Evolutionary conservation across 2,329 filamentous ascomycete genomes (phyloP).

Genomic region (Raffaelea deltoideospora): DNA sequence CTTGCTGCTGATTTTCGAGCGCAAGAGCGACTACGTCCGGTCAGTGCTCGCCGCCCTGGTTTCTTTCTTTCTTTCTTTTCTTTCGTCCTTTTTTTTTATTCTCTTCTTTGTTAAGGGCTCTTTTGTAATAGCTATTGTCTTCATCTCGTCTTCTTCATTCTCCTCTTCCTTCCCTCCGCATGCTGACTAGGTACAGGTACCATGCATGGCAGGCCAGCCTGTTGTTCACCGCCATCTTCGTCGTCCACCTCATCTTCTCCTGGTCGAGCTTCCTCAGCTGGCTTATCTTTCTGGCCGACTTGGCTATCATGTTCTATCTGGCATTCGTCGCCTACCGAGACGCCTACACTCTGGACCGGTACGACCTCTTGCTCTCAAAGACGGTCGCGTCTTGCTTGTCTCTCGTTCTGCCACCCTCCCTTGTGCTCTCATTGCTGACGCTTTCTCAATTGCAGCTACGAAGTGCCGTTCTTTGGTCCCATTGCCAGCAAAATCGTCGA

Average conservation of each 20-base stretch:
- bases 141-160: background rate
- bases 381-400: background rate
- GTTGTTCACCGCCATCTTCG: slow-evolving; percentile 58
- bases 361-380: slow-evolving; percentile 6
- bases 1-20: slow-evolving; percentile 69
- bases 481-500: slow-evolving; percentile 83
- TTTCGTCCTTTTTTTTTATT: background rate
- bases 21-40: slow-evolving; percentile 95
- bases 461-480: slow-evolving; percentile 74
- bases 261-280: slow-evolving; percentile 77
- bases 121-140: no score
- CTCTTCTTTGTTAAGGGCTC: no score
- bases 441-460: slow-evolving; percentile 41
- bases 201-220: slow-evolving; percentile 92
- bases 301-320: slow-evolving; percentile 62
- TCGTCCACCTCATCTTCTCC: slow-evolving; percentile 72
- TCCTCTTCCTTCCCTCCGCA: background rate
- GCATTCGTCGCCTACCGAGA: slow-evolving; percentile 71
- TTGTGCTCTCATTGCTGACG: background rate
- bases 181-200: slow-evolving; percentile 45
- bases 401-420: background rate
- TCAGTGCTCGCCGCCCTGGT: slow-evolving; percentile 21
- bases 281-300: slow-evolving; percentile 62
- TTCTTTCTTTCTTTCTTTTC: background rate
- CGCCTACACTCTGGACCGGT: slow-evolving; percentile 52